Evolutionary conservation across 345 rosid genomes (phyloP).

Genomic region (Murraya paniculata): DNA sequence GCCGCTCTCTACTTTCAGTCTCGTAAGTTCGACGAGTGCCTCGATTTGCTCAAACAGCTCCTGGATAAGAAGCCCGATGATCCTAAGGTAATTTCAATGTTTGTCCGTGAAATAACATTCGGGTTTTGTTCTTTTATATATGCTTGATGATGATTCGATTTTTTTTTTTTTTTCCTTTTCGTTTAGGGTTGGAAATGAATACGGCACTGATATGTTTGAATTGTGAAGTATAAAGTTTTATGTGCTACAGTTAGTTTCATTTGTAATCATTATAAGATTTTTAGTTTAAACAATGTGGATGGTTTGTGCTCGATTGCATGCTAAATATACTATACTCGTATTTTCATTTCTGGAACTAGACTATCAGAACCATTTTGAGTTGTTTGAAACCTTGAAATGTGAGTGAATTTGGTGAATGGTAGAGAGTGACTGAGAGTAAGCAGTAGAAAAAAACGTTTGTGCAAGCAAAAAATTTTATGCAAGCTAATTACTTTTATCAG

Average conservation of each 20-base stretch:
- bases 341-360: neutral
- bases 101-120: neutral
- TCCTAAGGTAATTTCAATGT: constrained; percentile 57
- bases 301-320: neutral
- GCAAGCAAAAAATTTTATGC: neutral
- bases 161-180: neutral
- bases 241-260: neutral
- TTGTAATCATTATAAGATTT: neutral
- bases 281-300: neutral
- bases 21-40: constrained; percentile 64
- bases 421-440: neutral
- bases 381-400: neutral
- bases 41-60: constrained; percentile 64
- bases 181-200: neutral
- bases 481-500: neutral
- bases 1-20: constrained; percentile 76
- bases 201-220: neutral
- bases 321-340: neutral
- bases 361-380: neutral
- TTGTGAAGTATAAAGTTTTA: neutral
- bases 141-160: neutral
- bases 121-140: too few species aligned
- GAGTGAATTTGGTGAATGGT: neutral
- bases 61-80: constrained; percentile 61
- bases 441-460: neutral